A percentile compares a stretch with the other conserved stretches of the same genome.
Conservation (phyloP, 441 rosid genomes). For the Adansonia rubrostipa region DNA sequence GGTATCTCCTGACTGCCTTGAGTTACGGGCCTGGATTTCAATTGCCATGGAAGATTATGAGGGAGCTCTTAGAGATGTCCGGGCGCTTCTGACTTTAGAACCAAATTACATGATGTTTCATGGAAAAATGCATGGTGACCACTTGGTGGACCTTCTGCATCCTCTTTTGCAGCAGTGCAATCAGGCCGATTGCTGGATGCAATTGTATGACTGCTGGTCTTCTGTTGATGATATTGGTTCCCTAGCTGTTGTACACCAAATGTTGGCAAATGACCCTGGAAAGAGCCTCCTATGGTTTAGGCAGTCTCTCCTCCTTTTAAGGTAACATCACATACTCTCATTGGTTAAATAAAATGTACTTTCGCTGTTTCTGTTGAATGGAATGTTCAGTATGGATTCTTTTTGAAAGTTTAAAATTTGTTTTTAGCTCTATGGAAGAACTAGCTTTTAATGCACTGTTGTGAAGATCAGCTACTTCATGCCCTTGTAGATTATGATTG, state of each 20-base stretch:
- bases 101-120: conserved; percentile 81
- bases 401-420: neutral
- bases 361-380: conserved; percentile 4
- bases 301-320: conserved; percentile 90
- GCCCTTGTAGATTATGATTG: neutral
- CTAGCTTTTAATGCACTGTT: neutral
- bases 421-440: neutral
- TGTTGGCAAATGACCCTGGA: conserved; percentile 89
- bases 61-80: conserved; percentile 76
- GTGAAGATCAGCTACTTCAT: conserved; percentile 9
- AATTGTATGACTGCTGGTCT: conserved; percentile 94
- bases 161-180: conserved; percentile 81
- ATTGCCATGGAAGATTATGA: conserved; percentile 82
- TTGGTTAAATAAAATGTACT: neutral
- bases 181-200: conserved; percentile 98
- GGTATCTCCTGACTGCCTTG: conserved; percentile 85
- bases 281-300: conserved; percentile 87
- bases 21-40: conserved; percentile 89
- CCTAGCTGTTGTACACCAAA: conserved; percentile 86
- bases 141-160: conserved; percentile 68
- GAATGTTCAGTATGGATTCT: neutral
- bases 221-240: conserved; percentile 96
- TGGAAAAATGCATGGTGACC: conserved; percentile 71
- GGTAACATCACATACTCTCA: conserved; percentile 40
- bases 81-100: conserved; percentile 85